phyloP scores from a whole-genome alignment of 139 green algal genomes.

The Chlorella sp. region DNA sequence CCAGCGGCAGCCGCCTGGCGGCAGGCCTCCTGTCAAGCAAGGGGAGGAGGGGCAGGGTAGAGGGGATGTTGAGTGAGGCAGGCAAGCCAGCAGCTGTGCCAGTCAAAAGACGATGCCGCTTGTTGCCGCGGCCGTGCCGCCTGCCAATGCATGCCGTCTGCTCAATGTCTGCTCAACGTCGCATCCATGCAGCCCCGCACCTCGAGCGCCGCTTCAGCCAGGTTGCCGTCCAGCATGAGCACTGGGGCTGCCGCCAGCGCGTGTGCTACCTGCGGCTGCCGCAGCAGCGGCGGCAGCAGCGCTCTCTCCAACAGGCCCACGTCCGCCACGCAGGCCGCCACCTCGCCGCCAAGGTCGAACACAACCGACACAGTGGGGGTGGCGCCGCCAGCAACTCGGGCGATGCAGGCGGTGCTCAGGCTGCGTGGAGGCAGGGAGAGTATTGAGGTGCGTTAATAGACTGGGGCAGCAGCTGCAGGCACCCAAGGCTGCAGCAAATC shows the following conservation, averaged over 20 bases:
- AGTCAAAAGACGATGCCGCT: too few relatives aligned
- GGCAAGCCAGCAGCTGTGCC: too few relatives aligned
- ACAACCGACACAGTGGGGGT: constrained; percentile 23
- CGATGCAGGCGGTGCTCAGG: constrained; percentile 33
- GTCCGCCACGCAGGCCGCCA: constrained; percentile 73
- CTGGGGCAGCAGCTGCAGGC: neutral
- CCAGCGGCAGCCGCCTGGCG: constrained; percentile 37
- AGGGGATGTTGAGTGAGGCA: neutral
- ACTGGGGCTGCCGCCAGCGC: constrained; percentile 37
- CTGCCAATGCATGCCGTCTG: too few relatives aligned
- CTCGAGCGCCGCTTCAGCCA: constrained; percentile 43
- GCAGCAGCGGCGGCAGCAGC: constrained; percentile 50
- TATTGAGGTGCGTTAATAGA: neutral
- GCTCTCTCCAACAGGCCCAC: constrained; percentile 55
- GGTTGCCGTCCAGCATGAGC: constrained; percentile 71
- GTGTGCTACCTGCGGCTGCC: neutral
- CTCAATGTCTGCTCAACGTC: too few relatives aligned
- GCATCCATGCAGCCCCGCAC: neutral
- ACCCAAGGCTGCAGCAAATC: neutral
- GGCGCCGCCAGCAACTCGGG: constrained; percentile 21
- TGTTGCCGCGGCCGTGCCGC: too few relatives aligned
- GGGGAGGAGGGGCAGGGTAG: neutral
- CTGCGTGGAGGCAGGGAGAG: neutral
- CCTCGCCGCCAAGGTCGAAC: constrained; percentile 60
- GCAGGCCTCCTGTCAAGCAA: constrained; percentile 50